Evolutionary conservation across 441 rosid genomes (phyloP).

Genomic region (Croton setiger): DNA sequence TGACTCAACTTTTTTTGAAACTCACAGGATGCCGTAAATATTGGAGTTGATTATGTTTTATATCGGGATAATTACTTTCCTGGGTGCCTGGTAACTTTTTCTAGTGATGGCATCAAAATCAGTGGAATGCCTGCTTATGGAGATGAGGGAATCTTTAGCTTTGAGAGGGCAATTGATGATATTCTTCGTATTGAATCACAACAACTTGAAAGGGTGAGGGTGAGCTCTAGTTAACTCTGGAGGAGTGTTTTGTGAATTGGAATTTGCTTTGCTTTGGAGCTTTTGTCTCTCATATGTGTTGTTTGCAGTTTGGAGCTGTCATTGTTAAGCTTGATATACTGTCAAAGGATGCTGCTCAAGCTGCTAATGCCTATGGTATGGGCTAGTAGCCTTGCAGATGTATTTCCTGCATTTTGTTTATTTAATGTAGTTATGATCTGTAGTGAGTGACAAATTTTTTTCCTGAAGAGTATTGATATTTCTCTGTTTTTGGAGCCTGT

Average conservation of each 20-base stretch:
- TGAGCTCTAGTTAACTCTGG: slow-evolving; percentile 36
- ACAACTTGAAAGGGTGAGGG: slow-evolving; percentile 76
- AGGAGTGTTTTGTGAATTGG: slow-evolving; percentile 17
- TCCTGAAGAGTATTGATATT: slow-evolving; percentile 4
- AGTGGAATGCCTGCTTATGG: slow-evolving; percentile 38
- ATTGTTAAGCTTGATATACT: slow-evolving; percentile 51
- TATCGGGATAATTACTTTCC: slow-evolving; percentile 42
- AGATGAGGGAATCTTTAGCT: slow-evolving; percentile 36
- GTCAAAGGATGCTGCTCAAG: slow-evolving; percentile 44
- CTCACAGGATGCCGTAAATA: slow-evolving; percentile 51
- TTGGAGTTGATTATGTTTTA: slow-evolving; percentile 58
- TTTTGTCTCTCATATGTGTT: slow-evolving; percentile 18
- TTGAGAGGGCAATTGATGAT: slow-evolving; percentile 68
- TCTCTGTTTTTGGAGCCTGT: not conserved
- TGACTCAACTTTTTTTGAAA: slow-evolving; percentile 21
- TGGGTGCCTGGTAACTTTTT: slow-evolving; percentile 55
- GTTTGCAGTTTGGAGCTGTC: slow-evolving; percentile 53
- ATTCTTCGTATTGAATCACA: slow-evolving; percentile 57
- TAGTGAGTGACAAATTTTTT: not conserved
- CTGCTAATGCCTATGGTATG: slow-evolving; percentile 33
- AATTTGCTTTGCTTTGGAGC: slow-evolving; percentile 20
- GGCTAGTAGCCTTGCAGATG: slow-evolving; percentile 34
- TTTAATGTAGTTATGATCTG: not conserved
- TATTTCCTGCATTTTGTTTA: slow-evolving; percentile 3
- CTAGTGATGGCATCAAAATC: slow-evolving; percentile 49